These are phyloP conservation scores for Salix caprea DNA, from an alignment of 345 rosid genomes.

Conservation along the genomic window DNA sequence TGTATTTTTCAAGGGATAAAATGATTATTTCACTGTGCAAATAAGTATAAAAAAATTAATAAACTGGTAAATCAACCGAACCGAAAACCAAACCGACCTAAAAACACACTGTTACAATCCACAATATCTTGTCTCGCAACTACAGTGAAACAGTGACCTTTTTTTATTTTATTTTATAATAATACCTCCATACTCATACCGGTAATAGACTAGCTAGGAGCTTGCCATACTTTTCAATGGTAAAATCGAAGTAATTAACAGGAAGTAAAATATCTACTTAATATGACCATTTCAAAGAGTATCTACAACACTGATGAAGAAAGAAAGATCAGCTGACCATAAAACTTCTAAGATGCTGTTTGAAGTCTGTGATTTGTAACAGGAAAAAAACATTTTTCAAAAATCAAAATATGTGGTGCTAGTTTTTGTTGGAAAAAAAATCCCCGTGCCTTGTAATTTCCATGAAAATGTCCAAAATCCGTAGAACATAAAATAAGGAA, in stretches of 20 bases:
- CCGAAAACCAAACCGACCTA: rapidly evolving
- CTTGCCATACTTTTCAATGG: neutral
- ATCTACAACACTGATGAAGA: neutral
- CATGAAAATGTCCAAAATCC: conserved; percentile 31
- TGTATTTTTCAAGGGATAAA: too few species aligned
- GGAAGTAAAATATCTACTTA: neutral
- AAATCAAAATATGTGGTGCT: neutral
- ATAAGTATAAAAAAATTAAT: too few species aligned
- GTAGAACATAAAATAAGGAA: conserved; percentile 1
- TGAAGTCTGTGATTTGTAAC: neutral
- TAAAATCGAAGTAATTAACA: neutral
- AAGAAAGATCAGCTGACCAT: neutral
- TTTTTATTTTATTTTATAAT: too few species aligned
- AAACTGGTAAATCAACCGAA: too few species aligned
- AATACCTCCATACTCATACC: neutral
- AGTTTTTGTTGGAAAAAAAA: neutral
- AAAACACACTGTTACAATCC: too few species aligned
- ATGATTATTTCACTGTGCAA: too few species aligned
- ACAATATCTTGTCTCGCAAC: too few species aligned
- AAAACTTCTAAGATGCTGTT: neutral
- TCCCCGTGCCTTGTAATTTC: conserved; percentile 22
- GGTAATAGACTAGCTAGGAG: neutral
- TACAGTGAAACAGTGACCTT: too few species aligned
- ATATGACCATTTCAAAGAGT: neutral
- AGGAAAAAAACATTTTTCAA: neutral